Conservation (phyloP, 345 rosid genomes). For the Ceriops tagal region DNA sequence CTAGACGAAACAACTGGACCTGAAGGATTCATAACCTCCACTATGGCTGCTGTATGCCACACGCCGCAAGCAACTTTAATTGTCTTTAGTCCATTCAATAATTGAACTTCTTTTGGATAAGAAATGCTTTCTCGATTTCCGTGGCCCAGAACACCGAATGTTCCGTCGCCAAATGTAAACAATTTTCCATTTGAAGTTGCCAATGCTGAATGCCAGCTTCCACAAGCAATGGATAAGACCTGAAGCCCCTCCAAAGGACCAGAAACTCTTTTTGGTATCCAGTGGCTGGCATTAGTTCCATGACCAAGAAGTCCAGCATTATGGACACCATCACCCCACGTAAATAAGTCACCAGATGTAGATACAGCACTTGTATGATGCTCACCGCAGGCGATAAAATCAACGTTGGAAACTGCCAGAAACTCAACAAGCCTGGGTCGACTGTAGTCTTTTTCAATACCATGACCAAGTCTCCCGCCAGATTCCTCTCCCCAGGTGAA, state of each 20-base stretch:
- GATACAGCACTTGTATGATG: slow-evolving; percentile 85
- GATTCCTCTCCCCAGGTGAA: slow-evolving; percentile 98
- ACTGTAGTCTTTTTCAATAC: slow-evolving; percentile 56
- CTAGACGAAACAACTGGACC: slow-evolving; percentile 50
- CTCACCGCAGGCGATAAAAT: slow-evolving; percentile 81
- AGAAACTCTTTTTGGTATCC: slow-evolving; percentile 88
- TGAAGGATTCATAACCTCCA: slow-evolving; percentile 65
- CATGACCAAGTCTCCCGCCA: slow-evolving; percentile 98
- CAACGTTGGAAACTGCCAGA: slow-evolving; percentile 69
- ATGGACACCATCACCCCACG: slow-evolving; percentile 90
- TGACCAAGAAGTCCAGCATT: slow-evolving; percentile 88
- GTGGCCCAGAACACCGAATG: slow-evolving; percentile 84
- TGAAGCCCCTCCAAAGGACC: slow-evolving; percentile 88
- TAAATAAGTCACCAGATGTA: slow-evolving; percentile 67
- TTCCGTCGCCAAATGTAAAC: slow-evolving; percentile 93
- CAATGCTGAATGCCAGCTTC: slow-evolving; percentile 92
- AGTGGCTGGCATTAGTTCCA: slow-evolving; percentile 76
- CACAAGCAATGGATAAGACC: slow-evolving; percentile 80
- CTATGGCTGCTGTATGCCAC: slow-evolving; percentile 97
- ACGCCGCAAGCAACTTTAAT: slow-evolving; percentile 88
- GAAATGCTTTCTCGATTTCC: slow-evolving; percentile 73
- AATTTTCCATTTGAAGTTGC: slow-evolving; percentile 81
- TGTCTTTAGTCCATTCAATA: slow-evolving; percentile 63
- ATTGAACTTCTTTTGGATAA: slow-evolving; percentile 75
- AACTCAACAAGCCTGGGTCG: slow-evolving; percentile 79